phyloP scores from a whole-genome alignment of 495 filamentous ascomycete genomes.

The Venustampulla echinocandica region DNA sequence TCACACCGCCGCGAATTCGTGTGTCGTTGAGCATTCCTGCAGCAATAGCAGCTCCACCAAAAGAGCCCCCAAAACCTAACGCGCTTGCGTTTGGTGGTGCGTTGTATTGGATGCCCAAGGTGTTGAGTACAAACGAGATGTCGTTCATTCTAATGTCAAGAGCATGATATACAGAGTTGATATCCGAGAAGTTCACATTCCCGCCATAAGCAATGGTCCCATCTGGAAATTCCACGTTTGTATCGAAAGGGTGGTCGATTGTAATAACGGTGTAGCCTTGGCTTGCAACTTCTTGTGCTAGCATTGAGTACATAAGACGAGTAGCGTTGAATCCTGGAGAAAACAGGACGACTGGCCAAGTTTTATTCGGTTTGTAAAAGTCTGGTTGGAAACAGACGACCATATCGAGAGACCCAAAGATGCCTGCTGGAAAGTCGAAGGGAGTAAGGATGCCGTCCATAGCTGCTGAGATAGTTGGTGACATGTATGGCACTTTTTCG shows the following conservation, averaged over 20 bases:
- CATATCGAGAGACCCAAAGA: constrained; percentile 1
- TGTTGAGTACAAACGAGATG: constrained; percentile 27
- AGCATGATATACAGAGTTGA: neutral
- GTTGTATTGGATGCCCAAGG: constrained; percentile 11
- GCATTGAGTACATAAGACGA: constrained; percentile 32
- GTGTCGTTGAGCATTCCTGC: constrained; percentile 7
- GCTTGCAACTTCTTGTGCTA: constrained; percentile 36
- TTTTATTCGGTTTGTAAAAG: neutral
- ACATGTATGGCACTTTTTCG: constrained; percentile 8
- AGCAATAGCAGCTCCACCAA: constrained; percentile 9
- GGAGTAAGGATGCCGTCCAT: constrained; percentile 5
- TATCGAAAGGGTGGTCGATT: constrained; percentile 42
- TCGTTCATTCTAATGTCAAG: constrained; percentile 25
- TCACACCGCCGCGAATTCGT: constrained; percentile 8
- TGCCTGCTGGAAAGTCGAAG: constrained; percentile 1
- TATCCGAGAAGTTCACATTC: neutral
- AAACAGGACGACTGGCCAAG: constrained; percentile 27
- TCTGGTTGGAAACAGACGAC: neutral
- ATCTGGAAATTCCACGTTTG: constrained; percentile 40
- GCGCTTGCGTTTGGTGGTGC: neutral
- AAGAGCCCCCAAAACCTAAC: neutral
- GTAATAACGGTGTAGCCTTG: constrained; percentile 37
- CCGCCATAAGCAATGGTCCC: constrained; percentile 4
- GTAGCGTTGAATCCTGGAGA: constrained; percentile 28
- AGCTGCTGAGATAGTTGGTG: neutral